Evolutionary conservation across 495 filamentous ascomycete species (phyloP), one percentile per base, ranked within the genome.

Genomic region (Stereocaulon alpinum): DNA sequence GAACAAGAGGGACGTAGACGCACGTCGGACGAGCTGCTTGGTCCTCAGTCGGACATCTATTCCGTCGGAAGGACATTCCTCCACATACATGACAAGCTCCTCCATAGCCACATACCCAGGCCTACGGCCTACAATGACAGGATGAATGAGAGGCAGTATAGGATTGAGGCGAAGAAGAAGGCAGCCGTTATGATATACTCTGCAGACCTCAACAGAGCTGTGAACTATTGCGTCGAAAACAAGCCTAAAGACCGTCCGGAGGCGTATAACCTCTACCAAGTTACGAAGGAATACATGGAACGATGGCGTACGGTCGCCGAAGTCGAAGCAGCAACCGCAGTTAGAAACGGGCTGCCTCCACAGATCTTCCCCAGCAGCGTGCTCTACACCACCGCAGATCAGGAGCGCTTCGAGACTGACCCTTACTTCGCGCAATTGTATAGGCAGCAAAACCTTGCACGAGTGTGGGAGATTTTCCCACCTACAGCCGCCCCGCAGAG

Each of bases 101-200:
- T 58, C 27, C 17, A 24, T 10, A 17, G 51, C 14, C 41, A 55
- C 20, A 34, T 22, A 37, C 55, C 60, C 1, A 45, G 27, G 6
- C 24, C 45, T 6, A 20, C n/a, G 6, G 3, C 27, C 12, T 40
- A 29, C 29, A 29, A 34, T 14, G 43, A 56, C 44, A 48, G 40
- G 5, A 62, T 64, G 37, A 66, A 74, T 42, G 20, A 44, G 3
- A 17, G 12, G 22, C 18, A 6, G 22, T 47, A 12, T 22, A 22
- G 22, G 3, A 7, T 22, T 9, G 10, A 37, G 2, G 5, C 27
- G 6, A 32, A 1, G 18, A 47, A 40, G 17, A 56, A 15, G 18
- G 67, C 70, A 17, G 67, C 70, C 37, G 75, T 75, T 27, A 77
- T 80, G 74, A 67, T 75, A 44, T 80, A 78, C 61, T 68, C 66